Evolutionary conservation across 768 basidiomycete genomes (phyloP), one percentile per base, ranked within the genome.

Genomic region (Hysterangium stoloniferum): DNA sequence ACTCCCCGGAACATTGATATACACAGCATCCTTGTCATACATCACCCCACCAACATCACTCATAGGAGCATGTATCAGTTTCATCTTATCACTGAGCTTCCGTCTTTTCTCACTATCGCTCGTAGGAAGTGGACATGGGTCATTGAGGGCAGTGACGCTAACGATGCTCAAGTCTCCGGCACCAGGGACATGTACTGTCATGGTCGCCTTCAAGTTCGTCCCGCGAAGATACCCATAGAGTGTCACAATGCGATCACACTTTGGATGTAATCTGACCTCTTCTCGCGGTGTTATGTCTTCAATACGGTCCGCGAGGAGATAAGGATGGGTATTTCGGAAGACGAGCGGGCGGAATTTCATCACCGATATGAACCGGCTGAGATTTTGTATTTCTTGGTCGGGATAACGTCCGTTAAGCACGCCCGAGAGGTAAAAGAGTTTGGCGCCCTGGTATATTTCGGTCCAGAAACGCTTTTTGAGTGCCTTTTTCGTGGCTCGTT

Each of bases 401-500:
- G 96, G 94, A 65, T 98, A 97, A 34, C 94, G 88, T 17, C 96
- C 96, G 59, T 98, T 97, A 59, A 98, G 77, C 28, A 97, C 90
- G 15, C 95, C 96, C 2, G 90, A 93, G 45, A 98, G 82, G 65
- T 96, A 97, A 69, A 97, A 98, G 6, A 99, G 80, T 65, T 99
- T 99, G 27, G 96, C 95, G 44, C 96, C 96, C 60, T 93, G 88
- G 65, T 98, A 98, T 11, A 99, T 98, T 67, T 99, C 96, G 0
- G 94, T 91, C 96, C 96, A 99, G 71, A 99, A 99, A 8, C 96
- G 88, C 62, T 91, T 96, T 68, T 99, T 99, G 33, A 99, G 78
- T 0, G 83, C 70, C 61, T 96, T 96, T 71, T 98, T 99, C 47
- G 91, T 92, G 44, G 80, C 79, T 52, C 84, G 86, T 34, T 98